Conservation (phyloP, 176 grass and related monocot genomes). For the Rhynchospora pubera region DNA sequence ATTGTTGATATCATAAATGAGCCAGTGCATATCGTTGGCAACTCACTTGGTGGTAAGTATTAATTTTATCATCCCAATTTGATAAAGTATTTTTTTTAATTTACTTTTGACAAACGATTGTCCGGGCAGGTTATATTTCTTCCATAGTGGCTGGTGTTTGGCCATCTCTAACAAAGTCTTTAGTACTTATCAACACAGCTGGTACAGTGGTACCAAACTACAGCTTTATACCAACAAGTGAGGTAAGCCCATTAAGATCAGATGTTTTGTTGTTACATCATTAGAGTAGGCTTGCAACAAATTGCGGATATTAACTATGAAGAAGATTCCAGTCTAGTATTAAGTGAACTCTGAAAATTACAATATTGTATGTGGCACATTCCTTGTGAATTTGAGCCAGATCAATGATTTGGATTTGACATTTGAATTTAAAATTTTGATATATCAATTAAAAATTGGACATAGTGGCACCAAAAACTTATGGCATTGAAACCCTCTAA, state of each 20-base stretch:
- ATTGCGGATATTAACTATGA: neutral
- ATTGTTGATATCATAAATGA: slow-evolving; percentile 67
- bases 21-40: slow-evolving; percentile 84
- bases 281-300: neutral
- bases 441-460: too few species aligned
- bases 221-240: slow-evolving; percentile 43
- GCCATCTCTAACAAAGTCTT: slow-evolving; percentile 74
- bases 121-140: slow-evolving; percentile 69
- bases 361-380: too few species aligned
- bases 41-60: slow-evolving; percentile 84
- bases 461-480: too few species aligned
- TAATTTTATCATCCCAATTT: slow-evolving; percentile 1
- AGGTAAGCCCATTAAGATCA: slow-evolving; percentile 43
- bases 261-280: slow-evolving; percentile 16
- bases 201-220: slow-evolving; percentile 80
- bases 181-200: slow-evolving; percentile 83
- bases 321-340: neutral
- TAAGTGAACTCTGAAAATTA: too few species aligned
- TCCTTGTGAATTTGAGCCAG: too few species aligned
- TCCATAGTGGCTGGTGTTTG: slow-evolving; percentile 62
- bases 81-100: neutral
- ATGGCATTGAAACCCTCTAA: too few species aligned
- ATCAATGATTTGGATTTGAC: too few species aligned
- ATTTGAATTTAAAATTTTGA: too few species aligned
- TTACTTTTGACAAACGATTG: slow-evolving; percentile 11